A percentile compares a stretch with the other conserved stretches of the same genome.
Conservation (phyloP, 2,329 filamentous ascomycete species). For the Aspergillus piperis region DNA sequence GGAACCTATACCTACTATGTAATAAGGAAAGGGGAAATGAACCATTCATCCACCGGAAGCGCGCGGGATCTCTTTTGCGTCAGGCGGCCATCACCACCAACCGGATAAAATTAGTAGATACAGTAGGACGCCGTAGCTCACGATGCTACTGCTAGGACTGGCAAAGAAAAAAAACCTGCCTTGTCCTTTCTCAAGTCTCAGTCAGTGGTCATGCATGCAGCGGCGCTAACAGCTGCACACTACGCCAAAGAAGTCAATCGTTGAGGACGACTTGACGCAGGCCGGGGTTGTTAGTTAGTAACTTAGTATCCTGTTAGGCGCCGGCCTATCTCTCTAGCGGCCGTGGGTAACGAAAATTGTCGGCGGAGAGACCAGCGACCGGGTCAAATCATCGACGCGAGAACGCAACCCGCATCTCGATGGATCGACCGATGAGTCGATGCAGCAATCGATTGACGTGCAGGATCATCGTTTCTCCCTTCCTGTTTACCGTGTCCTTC, state of each 20-base stretch:
- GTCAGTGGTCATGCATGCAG: background rate
- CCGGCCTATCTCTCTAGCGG: background rate
- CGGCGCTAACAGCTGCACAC: background rate
- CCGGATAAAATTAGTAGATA: background rate
- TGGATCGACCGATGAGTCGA: slow-evolving; percentile 16
- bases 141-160: background rate
- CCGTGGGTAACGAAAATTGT: background rate
- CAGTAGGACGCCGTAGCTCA: background rate
- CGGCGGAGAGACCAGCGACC: background rate
- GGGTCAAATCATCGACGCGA: background rate
- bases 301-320: background rate
- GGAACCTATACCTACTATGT: background rate
- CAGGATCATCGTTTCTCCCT: slow-evolving; percentile 14
- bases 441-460: slow-evolving; percentile 17
- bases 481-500: background rate
- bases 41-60: background rate
- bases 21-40: background rate
- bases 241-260: background rate
- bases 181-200: background rate
- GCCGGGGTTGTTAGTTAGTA: background rate
- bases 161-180: background rate
- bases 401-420: slow-evolving; percentile 3
- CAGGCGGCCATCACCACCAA: background rate
- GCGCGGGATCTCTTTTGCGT: background rate
- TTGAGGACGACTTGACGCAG: background rate